A percentile compares a stretch with the other conserved stretches of the same genome.
Conservation (phyloP, 1,139 yeast genomes). For the Taphrina confusa region DNA sequence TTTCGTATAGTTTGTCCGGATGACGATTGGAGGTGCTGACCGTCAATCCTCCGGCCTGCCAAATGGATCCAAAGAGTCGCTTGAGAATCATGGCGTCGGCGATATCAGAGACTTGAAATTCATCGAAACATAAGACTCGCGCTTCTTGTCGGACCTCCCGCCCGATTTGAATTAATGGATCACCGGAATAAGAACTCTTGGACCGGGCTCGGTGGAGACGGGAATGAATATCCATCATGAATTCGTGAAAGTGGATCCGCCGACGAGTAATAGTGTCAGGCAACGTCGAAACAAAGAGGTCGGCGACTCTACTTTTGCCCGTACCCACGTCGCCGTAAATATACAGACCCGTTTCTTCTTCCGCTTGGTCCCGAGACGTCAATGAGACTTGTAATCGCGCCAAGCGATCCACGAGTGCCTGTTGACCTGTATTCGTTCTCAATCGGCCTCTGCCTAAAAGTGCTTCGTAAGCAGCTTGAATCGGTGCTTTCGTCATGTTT, state of each 20-base stretch:
- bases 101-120: constrained; percentile 86
- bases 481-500: constrained; percentile 16
- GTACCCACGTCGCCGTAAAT: constrained; percentile 97
- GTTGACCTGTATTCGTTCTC: constrained; percentile 14
- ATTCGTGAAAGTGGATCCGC: constrained; percentile 91
- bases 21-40: constrained; percentile 95
- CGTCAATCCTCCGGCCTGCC: constrained; percentile 78
- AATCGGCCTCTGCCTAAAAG: constrained; percentile 10
- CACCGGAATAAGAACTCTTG: constrained; percentile 67
- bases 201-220: constrained; percentile 73
- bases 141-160: constrained; percentile 51
- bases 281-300: constrained; percentile 78
- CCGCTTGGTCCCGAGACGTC: neutral
- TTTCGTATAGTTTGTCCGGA: constrained; percentile 87
- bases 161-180: constrained; percentile 64
- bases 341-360: constrained; percentile 64
- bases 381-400: neutral
- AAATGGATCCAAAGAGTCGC: constrained; percentile 62
- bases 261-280: constrained; percentile 63
- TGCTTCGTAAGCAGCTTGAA: constrained; percentile 4
- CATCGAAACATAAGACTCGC: constrained; percentile 81
- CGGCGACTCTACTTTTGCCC: constrained; percentile 98
- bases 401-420: constrained; percentile 12
- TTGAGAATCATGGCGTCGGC: constrained; percentile 97
- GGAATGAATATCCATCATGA: constrained; percentile 91